These are phyloP conservation scores for Ophiocordyceps australis DNA, from an alignment of 2,329 filamentous ascomycete genomes.

Conservation along the genomic window DNA sequence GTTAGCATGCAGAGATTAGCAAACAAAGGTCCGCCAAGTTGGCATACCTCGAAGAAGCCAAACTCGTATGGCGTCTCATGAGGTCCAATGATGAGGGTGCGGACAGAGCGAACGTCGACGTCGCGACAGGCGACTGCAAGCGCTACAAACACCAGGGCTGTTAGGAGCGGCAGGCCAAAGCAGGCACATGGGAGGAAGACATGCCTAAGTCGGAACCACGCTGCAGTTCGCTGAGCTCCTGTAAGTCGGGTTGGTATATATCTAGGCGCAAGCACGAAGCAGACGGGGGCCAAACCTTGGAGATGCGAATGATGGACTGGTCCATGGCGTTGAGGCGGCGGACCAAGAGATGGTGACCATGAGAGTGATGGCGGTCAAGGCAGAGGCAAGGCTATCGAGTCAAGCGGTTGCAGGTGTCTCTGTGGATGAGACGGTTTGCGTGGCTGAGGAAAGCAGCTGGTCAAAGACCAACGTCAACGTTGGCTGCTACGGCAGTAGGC, in stretches of 20 bases:
- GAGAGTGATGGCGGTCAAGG: no score
- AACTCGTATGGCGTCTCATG: constrained; percentile 94
- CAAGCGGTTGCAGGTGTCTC: no score
- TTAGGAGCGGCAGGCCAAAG: neutral
- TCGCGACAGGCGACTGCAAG: constrained; percentile 79
- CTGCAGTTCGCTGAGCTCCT: constrained; percentile 80
- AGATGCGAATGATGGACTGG: constrained; percentile 76
- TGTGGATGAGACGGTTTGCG: no score
- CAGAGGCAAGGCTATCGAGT: no score
- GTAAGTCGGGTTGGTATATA: constrained; percentile 1
- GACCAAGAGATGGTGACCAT: constrained; percentile 2
- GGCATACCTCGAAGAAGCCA: constrained; percentile 78
- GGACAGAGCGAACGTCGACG: constrained; percentile 73
- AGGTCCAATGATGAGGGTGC: constrained; percentile 77
- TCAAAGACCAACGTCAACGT: no score
- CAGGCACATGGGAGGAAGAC: constrained; percentile 10
- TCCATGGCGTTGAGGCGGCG: constrained; percentile 25
- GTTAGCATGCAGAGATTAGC: neutral
- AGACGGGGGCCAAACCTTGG: no score
- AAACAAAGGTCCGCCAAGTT: no score
- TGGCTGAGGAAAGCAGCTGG: no score
- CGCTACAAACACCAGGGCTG: constrained; percentile 25
- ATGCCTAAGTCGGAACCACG: constrained; percentile 68
- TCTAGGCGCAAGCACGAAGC: no score
- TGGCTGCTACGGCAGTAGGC: no score